Evolutionary conservation across 208 protist genomes (phyloP), one percentile per base, ranked within the genome.

Genomic region (Leptomonas pyrrhocoris): DNA sequence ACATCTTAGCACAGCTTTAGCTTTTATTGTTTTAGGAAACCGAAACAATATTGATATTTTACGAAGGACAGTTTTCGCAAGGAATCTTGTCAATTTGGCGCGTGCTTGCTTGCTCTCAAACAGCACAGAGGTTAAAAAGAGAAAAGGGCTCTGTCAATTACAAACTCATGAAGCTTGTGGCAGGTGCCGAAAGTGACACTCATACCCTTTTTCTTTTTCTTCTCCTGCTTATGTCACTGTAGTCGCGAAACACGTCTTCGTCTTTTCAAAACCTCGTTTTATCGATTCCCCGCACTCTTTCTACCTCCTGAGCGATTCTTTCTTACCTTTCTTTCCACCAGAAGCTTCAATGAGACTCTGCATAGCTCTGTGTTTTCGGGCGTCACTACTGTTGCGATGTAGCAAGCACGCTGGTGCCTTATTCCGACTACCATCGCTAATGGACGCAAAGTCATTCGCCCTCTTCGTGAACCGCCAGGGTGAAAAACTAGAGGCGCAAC

Each of bases 401-500:
- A 43, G 18, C 30, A 55, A 8, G 8, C 1, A 9, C n/a, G 30
- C 12, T 43, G 46, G 23, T 0, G 38, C 84, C 27, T 68, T 95
- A 56, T 96, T 93, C 74, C 60, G 74, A 27, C 34, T 96, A 11
- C 86, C 88, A 23, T 96, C 84, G 8, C 71, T 97, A 19, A 86
- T 94, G 77, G 90, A 95, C 65, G 80, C 79, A 27, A 68, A 62
- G 16, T 80, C 81, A 6, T 93, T 96, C 73, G 80, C 84, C 19
- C 73, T 36, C 2, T 79, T 93, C 43, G 92, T 86, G 48, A 81
- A 85, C 36, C 57, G 59, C 3, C 66, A 77, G 16, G 85, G 77
- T 7, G 45, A 54, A 49, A 42, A 67, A 31, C 72, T 96, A 21
- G 77, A 86, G 49, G 54, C 54, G 11, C 63, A 77, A 42, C 65